Conservation (phyloP, 805 yeast genomes). For the Candida lessepsii region DNA sequence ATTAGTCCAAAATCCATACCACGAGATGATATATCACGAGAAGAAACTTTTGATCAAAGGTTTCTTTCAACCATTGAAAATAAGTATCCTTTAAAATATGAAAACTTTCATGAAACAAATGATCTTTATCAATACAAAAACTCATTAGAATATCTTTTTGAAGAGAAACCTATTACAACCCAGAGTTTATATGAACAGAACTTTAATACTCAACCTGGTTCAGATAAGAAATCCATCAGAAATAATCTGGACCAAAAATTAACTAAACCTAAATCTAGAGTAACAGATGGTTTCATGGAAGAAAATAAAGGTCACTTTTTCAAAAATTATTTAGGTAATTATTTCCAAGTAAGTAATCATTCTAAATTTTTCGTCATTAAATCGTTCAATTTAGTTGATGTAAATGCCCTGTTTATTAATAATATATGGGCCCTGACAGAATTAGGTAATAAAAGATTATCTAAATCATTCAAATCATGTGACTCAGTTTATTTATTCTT, state of each 20-base stretch:
- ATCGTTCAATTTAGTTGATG: constrained; percentile 49
- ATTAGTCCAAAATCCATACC: background rate
- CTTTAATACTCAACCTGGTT: background rate
- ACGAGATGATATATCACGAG: background rate
- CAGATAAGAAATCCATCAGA: too few species aligned
- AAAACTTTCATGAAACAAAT: too few species aligned
- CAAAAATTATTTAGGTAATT: constrained; percentile 13
- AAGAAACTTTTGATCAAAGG: background rate
- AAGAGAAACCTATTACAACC: too few species aligned
- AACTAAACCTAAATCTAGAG: too few species aligned
- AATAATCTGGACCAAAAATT: too few species aligned
- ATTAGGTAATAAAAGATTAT: constrained; percentile 52
- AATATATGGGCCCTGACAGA: constrained; percentile 61
- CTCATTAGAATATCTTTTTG: too few species aligned
- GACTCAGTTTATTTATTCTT: constrained; percentile 47
- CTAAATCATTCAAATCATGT: constrained; percentile 38
- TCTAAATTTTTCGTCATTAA: constrained; percentile 52
- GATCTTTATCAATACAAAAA: too few species aligned
- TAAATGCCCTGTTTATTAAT: constrained; percentile 47
- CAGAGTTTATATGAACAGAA: background rate
- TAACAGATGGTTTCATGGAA: too few species aligned
- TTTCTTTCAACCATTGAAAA: too few species aligned
- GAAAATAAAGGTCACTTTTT: constrained; percentile 3
- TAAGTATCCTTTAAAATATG: too few species aligned
- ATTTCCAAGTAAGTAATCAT: constrained; percentile 2